Percentiles rank a stretch among this genome's conserved stretches.
phyloP scores from a whole-genome alignment of 2,329 filamentous ascomycete genomes.

The Xylariaceae sp. region DNA sequence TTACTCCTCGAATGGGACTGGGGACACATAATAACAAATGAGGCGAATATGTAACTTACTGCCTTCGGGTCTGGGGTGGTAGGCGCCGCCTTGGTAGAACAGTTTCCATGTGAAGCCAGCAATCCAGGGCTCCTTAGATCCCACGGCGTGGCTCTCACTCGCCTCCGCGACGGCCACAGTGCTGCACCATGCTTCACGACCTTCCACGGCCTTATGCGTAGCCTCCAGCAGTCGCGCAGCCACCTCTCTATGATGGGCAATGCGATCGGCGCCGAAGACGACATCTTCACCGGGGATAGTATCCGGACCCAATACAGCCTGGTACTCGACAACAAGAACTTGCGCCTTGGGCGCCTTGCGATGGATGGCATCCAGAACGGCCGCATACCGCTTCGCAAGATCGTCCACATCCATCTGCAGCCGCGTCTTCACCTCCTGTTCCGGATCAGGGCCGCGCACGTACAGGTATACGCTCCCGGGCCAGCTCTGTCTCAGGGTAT shows the following conservation, averaged over 20 bases:
- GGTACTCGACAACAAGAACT: constrained; percentile 39
- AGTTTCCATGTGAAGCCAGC: constrained; percentile 28
- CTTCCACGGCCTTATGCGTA: constrained; percentile 23
- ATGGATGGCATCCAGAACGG: constrained; percentile 25
- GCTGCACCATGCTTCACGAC: constrained; percentile 28
- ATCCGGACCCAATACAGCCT: constrained; percentile 32
- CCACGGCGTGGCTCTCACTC: constrained; percentile 29
- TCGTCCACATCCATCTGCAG: constrained; percentile 20
- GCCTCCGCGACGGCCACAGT: constrained; percentile 23
- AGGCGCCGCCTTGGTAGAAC: constrained; percentile 25
- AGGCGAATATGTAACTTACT: constrained; percentile 7
- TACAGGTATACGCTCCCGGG: constrained; percentile 14
- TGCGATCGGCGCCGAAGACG: constrained; percentile 26
- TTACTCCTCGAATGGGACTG: not conserved
- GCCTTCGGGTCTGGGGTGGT: constrained; percentile 30
- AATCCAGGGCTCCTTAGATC: constrained; percentile 30
- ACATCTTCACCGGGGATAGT: constrained; percentile 25
- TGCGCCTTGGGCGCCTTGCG: constrained; percentile 38
- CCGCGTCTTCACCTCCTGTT: constrained; percentile 4
- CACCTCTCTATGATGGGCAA: constrained; percentile 26
- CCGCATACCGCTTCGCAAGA: constrained; percentile 26
- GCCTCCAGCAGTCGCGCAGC: constrained; percentile 24
- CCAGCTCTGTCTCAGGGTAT: constrained; percentile 24
- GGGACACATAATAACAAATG: not conserved
- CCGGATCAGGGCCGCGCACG: constrained; percentile 16